Percentiles rank a stretch among this genome's conserved stretches.
Evolutionary conservation across 768 basidiomycete genomes (phyloP).

Genomic region (Mycena epipterygia): DNA sequence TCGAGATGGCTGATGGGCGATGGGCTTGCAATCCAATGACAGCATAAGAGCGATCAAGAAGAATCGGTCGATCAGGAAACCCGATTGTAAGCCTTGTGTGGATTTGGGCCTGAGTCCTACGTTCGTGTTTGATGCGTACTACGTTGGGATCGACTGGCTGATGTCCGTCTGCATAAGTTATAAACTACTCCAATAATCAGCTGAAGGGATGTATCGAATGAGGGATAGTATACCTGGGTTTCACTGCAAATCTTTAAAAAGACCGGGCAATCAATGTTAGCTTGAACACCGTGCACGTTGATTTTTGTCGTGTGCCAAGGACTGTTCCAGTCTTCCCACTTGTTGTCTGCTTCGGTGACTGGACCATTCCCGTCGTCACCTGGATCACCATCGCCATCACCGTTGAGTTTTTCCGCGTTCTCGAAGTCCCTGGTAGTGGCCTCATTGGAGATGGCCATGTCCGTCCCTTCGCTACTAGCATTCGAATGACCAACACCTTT

Average conservation of each 20-base stretch:
- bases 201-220: not conserved
- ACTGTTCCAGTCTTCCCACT: conserved; percentile 13
- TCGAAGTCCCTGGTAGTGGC: not conserved
- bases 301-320: not conserved
- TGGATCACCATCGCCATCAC: not conserved
- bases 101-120: not conserved
- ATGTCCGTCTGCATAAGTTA: not conserved
- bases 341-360: not conserved
- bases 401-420: not conserved
- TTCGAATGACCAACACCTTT: no score
- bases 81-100: not conserved
- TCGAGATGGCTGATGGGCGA: not conserved
- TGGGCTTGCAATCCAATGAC: not conserved
- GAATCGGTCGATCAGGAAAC: not conserved
- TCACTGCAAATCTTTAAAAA: not conserved
- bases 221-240: not conserved
- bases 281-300: not conserved
- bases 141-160: not conserved
- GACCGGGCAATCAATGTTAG: no score
- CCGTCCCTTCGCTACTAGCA: no score
- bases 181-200: not conserved
- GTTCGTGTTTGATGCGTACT: not conserved
- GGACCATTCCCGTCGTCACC: not conserved
- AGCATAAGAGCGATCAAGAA: not conserved
- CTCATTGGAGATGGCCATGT: no score